phyloP scores from a whole-genome alignment of 2,329 filamentous ascomycete genomes.

The Neurospora crassa region DNA sequence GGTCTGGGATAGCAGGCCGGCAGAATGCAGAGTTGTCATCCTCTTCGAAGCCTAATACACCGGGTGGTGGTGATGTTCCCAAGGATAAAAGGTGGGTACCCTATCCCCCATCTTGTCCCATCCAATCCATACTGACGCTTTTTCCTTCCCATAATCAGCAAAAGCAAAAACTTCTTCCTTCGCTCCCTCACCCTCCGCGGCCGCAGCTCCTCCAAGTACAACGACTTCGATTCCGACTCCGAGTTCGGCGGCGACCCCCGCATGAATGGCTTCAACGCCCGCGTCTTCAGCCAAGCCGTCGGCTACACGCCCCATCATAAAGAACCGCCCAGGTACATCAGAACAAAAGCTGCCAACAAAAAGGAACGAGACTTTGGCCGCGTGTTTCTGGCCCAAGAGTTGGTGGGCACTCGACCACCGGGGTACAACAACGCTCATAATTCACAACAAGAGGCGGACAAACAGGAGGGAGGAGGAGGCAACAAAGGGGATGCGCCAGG shows the following conservation, averaged over 20 bases:
- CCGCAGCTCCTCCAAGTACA: slow-evolving; percentile 28
- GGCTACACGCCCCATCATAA: slow-evolving; percentile 82
- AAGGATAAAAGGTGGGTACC: slow-evolving; percentile 57
- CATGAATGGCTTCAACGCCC: slow-evolving; percentile 72
- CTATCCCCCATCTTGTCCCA: not conserved
- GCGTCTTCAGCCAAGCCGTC: slow-evolving; percentile 64
- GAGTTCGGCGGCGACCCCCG: slow-evolving; percentile 58
- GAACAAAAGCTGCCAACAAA: slow-evolving; percentile 72
- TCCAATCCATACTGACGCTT: too few species aligned
- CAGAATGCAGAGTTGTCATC: slow-evolving; percentile 28
- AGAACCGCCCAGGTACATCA: slow-evolving; percentile 84
- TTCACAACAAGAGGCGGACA: not conserved
- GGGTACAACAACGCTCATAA: slow-evolving; percentile 3
- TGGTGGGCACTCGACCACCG: slow-evolving; percentile 49
- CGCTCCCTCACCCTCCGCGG: slow-evolving; percentile 67
- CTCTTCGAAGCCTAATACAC: slow-evolving; percentile 21
- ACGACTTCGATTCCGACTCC: slow-evolving; percentile 52
- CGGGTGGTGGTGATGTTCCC: slow-evolving; percentile 27
- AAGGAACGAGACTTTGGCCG: slow-evolving; percentile 73
- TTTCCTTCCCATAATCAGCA: slow-evolving; percentile 41
- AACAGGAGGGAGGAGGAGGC: slow-evolving; percentile 11
- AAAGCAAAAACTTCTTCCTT: slow-evolving; percentile 73
- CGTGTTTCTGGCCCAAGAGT: slow-evolving; percentile 84
- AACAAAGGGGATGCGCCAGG: slow-evolving; percentile 4
- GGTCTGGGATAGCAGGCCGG: slow-evolving; percentile 20